phyloP scores from a whole-genome alignment of 2,329 filamentous ascomycete genomes.

The Tolypocladium ophioglossoides region DNA sequence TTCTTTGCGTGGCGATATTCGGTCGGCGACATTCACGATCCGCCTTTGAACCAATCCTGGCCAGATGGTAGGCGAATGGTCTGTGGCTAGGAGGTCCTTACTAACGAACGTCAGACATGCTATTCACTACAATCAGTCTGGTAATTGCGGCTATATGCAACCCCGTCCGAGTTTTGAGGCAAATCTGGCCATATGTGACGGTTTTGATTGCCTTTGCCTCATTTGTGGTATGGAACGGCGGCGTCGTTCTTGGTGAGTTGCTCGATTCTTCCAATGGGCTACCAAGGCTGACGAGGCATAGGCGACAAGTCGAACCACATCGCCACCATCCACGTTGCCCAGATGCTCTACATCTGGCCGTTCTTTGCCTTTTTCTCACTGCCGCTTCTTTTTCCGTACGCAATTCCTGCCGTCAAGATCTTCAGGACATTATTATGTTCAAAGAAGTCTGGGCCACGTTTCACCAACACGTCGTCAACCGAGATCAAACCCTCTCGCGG shows the following conservation, averaged over 20 bases:
- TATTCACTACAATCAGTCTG: constrained; percentile 53
- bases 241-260: constrained; percentile 71
- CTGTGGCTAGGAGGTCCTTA: background rate
- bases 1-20: constrained; percentile 34
- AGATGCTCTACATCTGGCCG: constrained; percentile 94
- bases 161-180: constrained; percentile 30
- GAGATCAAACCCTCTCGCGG: background rate
- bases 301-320: constrained; percentile 93
- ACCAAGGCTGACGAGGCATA: constrained; percentile 18
- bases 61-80: constrained; percentile 35
- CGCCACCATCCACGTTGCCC: constrained; percentile 76
- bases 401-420: constrained; percentile 24
- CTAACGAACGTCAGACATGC: constrained; percentile 32
- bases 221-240: constrained; percentile 81
- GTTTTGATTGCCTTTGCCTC: constrained; percentile 56
- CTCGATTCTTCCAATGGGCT: background rate
- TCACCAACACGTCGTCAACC: background rate
- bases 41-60: constrained; percentile 32
- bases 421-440: background rate
- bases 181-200: constrained; percentile 48
- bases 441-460: too few relatives aligned
- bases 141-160: constrained; percentile 44
- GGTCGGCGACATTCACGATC: constrained; percentile 44
- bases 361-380: constrained; percentile 84
- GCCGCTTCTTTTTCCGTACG: constrained; percentile 55